These are phyloP conservation scores for Xylariaceae sp. DNA, from an alignment of 2,329 filamentous ascomycete genomes.

Conservation along the genomic window DNA sequence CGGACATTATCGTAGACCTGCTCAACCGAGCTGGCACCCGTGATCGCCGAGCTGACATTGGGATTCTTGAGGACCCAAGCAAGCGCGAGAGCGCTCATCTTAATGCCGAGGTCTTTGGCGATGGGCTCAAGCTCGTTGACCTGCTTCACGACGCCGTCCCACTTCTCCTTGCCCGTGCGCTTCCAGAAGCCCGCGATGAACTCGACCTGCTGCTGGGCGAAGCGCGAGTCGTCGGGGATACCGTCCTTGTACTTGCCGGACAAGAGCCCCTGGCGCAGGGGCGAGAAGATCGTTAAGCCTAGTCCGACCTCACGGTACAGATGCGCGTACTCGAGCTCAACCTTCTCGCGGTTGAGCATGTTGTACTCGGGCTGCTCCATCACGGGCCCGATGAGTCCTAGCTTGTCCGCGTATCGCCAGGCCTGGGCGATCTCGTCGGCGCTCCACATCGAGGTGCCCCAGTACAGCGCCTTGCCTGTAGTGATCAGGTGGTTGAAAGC, in stretches of 20 bases:
- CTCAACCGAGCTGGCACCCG: conserved; percentile 61
- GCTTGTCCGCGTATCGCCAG: conserved; percentile 63
- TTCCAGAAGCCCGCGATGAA: conserved; percentile 62
- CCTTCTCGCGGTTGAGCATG: conserved; percentile 64
- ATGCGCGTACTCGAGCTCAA: conserved; percentile 67
- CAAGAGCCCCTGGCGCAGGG: conserved; percentile 64
- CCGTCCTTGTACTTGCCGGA: conserved; percentile 72
- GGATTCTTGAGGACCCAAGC: conserved; percentile 69
- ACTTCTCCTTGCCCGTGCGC: conserved; percentile 56
- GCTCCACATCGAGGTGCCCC: conserved; percentile 73
- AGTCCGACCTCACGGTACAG: conserved; percentile 65
- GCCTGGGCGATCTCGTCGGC: conserved; percentile 70
- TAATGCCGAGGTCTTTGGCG: conserved; percentile 67
- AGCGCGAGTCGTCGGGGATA: conserved; percentile 47
- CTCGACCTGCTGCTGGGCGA: conserved; percentile 58
- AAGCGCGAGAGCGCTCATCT: conserved; percentile 60
- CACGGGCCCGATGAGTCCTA: conserved; percentile 66
- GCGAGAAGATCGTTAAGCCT: conserved; percentile 68
- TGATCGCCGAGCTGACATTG: conserved; percentile 66
- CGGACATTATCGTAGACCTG: conserved; percentile 66
- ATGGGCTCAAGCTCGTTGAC: conserved; percentile 66
- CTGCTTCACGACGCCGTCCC: conserved; percentile 62
- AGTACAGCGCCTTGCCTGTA: conserved; percentile 72
- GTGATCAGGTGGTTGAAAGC: conserved; percentile 74
- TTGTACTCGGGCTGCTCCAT: conserved; percentile 74